A percentile compares a stretch with the other conserved stretches of the same genome.
These are phyloP conservation scores for Barnettozyma salicaria DNA, from an alignment of 805 yeast genomes.

Conservation along the genomic window DNA sequence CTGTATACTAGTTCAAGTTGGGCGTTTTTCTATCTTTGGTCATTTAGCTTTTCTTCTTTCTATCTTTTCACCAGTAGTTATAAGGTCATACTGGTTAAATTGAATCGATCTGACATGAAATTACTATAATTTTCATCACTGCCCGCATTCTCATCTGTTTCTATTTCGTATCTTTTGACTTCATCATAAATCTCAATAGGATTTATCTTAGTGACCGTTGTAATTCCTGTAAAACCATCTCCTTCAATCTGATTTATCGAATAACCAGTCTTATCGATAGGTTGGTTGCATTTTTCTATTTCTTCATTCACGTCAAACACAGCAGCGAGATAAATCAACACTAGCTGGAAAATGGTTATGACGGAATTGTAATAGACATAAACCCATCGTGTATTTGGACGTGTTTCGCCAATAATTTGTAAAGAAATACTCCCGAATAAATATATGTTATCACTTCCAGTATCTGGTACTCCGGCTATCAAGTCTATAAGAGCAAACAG, in stretches of 20 bases:
- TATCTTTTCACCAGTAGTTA: neutral
- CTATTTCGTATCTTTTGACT: slow-evolving; percentile 18
- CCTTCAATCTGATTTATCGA: slow-evolving; percentile 21
- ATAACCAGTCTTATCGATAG: slow-evolving; percentile 24
- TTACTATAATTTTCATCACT: slow-evolving; percentile 4
- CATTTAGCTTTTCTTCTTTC: neutral
- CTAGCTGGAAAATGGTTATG: slow-evolving; percentile 27
- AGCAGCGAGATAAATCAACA: slow-evolving; percentile 27
- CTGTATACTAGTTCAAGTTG: slow-evolving; percentile 1
- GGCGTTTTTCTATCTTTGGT: neutral
- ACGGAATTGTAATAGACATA: slow-evolving; percentile 29
- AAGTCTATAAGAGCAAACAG: slow-evolving; percentile 32
- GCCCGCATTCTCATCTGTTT: neutral
- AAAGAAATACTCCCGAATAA: slow-evolving; percentile 35
- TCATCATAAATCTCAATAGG: slow-evolving; percentile 26
- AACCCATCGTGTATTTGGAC: slow-evolving; percentile 24
- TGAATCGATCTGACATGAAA: slow-evolving; percentile 9
- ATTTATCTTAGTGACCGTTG: slow-evolving; percentile 31
- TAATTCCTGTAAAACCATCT: slow-evolving; percentile 43
- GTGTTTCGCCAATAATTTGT: slow-evolving; percentile 43
- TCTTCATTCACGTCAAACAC: slow-evolving; percentile 28
- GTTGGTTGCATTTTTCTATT: slow-evolving; percentile 24
- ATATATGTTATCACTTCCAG: slow-evolving; percentile 14
- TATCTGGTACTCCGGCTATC: slow-evolving; percentile 26
- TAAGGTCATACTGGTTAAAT: slow-evolving; percentile 5